These are phyloP conservation scores for Knufia fluminis DNA, from an alignment of 2,329 filamentous ascomycete genomes.

Conservation along the genomic window DNA sequence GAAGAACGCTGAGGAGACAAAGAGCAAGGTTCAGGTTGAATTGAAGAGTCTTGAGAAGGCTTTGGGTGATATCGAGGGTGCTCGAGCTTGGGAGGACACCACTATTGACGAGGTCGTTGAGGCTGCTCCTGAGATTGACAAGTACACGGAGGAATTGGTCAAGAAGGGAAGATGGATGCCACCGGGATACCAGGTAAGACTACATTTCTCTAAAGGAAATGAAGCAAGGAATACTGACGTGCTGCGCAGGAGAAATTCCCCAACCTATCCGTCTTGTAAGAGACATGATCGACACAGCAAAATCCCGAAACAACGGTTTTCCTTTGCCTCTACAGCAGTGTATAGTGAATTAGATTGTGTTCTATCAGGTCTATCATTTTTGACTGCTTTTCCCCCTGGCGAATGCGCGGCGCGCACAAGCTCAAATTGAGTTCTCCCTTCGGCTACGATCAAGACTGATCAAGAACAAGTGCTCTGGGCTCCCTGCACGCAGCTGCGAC, in stretches of 20 bases:
- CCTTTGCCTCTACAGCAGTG: constrained; percentile 13
- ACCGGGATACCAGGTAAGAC: constrained; percentile 91
- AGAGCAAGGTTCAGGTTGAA: constrained; percentile 90
- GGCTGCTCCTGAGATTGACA: constrained; percentile 91
- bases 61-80: constrained; percentile 92
- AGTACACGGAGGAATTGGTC: constrained; percentile 90
- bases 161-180: constrained; percentile 98
- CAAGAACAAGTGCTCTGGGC: no score
- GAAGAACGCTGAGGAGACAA: constrained; percentile 94
- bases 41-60: constrained; percentile 90
- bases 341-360: constrained; percentile 22
- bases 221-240: constrained; percentile 13
- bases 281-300: constrained; percentile 3
- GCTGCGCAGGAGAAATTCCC: constrained; percentile 84
- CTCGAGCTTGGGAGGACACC: constrained; percentile 90
- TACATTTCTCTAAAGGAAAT: not conserved
- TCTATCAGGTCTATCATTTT: constrained; percentile 1
- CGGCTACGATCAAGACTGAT: no score
- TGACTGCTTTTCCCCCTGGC: not conserved
- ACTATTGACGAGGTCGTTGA: constrained; percentile 95
- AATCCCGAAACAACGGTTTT: not conserved
- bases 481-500: not conserved
- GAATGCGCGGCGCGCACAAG: not conserved
- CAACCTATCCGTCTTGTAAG: constrained; percentile 84
- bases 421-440: not conserved